Evolutionary conservation across 805 yeast genomes (phyloP), one percentile per base, ranked within the genome.

Genomic region (Yarrowia yakushimensis): DNA sequence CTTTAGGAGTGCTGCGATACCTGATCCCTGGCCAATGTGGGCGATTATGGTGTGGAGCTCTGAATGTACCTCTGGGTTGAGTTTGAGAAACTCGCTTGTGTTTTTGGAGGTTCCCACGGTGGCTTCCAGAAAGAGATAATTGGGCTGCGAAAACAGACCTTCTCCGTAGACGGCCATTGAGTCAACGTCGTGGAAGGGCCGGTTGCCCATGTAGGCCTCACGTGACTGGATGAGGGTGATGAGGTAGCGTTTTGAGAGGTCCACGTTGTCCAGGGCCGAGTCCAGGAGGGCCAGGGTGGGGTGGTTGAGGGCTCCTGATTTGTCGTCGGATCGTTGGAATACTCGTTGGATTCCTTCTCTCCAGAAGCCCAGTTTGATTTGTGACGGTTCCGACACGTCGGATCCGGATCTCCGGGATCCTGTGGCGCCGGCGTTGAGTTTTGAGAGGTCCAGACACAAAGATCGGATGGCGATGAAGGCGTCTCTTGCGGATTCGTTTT

Each of bases 21-120:
- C 85, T 0, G 86, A 82, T 1, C 94, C 88, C 71, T 90, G 96
- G 7, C 96, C 96, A 37, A 90, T 74, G 73, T 89, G 96, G 0
- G 96, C 94, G 11, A 84, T 81, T 10, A 86, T 80, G 65, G 87
- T 89, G 33, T 84, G 79, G 9, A 84, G 74, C 5, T 71, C 66
- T 17, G 72, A 72, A 64, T 80, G 82, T n/a, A 84, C 69, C 6
- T 65, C 66, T 0, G 79, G 73, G 45, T 83, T 79, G 23, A 73
- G 69, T 64, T 81, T 83, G 33, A 87, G 71, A 31, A 84, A 69
- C 41, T 73, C 70, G 13, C 81, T 78, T 0, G 82, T 78, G 0
- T 85, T 81, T 0, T 88, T 89, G 1, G 86, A 79, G 8, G 85
- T 75, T 2, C 76, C 72, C 1, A 84, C 84, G 39, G 85, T 67